Conservation (phyloP, 2,329 filamentous ascomycete genomes). For the Monosporascus sp. region DNA sequence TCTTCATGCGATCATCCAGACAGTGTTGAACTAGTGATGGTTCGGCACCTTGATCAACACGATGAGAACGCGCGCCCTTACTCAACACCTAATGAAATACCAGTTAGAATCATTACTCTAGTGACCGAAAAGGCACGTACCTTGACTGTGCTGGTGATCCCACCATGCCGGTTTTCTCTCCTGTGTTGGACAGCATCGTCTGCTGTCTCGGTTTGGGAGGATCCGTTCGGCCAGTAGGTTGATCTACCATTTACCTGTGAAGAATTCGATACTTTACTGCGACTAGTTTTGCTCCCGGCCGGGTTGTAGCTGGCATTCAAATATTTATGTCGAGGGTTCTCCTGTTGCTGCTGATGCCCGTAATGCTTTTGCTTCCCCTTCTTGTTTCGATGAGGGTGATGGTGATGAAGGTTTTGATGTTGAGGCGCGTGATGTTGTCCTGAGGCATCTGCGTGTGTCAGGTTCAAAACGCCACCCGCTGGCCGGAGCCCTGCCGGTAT, state of each 20-base stretch:
- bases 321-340: constrained; percentile 9
- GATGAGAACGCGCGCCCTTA: not conserved
- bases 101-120: not conserved
- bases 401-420: constrained; percentile 16
- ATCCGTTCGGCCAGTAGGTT: no score
- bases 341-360: constrained; percentile 1
- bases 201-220: not conserved
- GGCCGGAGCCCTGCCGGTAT: constrained; percentile 30
- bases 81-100: not conserved
- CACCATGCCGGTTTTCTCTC: not conserved
- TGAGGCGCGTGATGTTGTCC: constrained; percentile 6
- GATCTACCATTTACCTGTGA: not conserved
- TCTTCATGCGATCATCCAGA: constrained; percentile 36
- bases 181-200: not conserved
- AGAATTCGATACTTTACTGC: not conserved
- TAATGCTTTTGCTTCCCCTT: not conserved
- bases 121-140: not conserved
- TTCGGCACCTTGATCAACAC: constrained; percentile 4
- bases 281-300: constrained; percentile 10
- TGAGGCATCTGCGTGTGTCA: constrained; percentile 34
- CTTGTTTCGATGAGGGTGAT: constrained; percentile 12
- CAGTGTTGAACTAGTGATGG: constrained; percentile 3
- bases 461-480: constrained; percentile 46
- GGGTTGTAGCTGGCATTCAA: constrained; percentile 22
- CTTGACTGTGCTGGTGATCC: not conserved